These are phyloP conservation scores for Mycena crocata DNA, from an alignment of 768 basidiomycete genomes.

Conservation along the genomic window DNA sequence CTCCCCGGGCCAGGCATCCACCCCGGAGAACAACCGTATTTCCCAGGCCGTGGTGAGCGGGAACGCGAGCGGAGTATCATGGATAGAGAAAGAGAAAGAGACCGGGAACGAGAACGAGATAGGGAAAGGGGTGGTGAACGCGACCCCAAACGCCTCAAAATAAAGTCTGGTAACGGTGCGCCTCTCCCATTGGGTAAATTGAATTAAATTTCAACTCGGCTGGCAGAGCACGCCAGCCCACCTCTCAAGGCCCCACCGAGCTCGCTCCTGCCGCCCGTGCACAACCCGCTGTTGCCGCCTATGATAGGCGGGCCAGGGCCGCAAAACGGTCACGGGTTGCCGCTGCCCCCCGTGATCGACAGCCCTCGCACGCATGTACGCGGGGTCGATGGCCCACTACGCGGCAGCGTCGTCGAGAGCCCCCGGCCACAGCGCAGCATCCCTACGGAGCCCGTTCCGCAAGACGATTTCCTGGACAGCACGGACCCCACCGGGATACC, in stretches of 20 bases:
- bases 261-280: slow-evolving; percentile 19
- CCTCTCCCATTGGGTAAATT: neutral
- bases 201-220: neutral
- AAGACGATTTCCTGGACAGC: slow-evolving; percentile 60
- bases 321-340: slow-evolving; percentile 5
- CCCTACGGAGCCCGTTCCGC: slow-evolving; percentile 13
- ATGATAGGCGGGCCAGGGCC: too few relatives aligned
- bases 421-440: slow-evolving; percentile 11
- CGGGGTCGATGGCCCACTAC: slow-evolving; percentile 1
- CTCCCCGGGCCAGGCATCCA: slow-evolving; percentile 15
- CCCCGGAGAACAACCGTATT: too few relatives aligned
- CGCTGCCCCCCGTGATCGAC: neutral
- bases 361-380: slow-evolving; percentile 14
- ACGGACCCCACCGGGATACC: slow-evolving; percentile 59
- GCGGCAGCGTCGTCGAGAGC: slow-evolving; percentile 1
- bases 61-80: slow-evolving; percentile 34
- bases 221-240: slow-evolving; percentile 25
- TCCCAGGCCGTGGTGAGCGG: slow-evolving; percentile 47
- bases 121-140: slow-evolving; percentile 63
- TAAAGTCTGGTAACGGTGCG: slow-evolving; percentile 44
- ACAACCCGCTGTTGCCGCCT: neutral
- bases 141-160: slow-evolving; percentile 72
- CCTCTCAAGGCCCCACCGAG: slow-evolving; percentile 4
- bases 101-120: slow-evolving; percentile 52
- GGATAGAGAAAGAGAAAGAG: slow-evolving; percentile 43